Conservation (phyloP, 441 rosid species). For the Cnidoscolus chayamansa region DNA sequence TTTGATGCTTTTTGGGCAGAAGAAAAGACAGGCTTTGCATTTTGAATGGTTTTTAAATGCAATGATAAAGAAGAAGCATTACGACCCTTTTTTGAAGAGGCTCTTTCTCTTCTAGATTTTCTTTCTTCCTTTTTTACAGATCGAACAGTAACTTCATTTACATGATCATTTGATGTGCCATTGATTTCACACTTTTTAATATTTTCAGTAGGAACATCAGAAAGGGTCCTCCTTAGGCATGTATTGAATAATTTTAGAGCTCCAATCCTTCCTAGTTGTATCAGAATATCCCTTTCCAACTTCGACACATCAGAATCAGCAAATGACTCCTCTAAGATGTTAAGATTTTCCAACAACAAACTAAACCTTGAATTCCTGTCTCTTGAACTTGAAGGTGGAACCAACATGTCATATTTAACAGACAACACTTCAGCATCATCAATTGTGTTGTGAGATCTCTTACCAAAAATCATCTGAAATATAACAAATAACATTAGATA, state of each 20-base stretch:
- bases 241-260: slow-evolving; percentile 53
- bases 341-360: slow-evolving; percentile 63
- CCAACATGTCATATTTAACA: slow-evolving; percentile 10
- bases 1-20: slow-evolving; percentile 35
- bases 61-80: slow-evolving; percentile 16
- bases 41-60: slow-evolving; percentile 28
- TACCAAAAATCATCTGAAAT: slow-evolving; percentile 39
- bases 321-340: slow-evolving; percentile 56
- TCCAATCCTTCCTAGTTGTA: slow-evolving; percentile 62
- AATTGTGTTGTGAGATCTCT: slow-evolving; percentile 26
- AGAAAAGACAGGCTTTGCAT: slow-evolving; percentile 25
- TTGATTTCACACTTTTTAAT: slow-evolving; percentile 23
- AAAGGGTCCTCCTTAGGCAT: slow-evolving; percentile 40
- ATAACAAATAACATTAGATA: not conserved
- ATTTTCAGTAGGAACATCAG: slow-evolving; percentile 28
- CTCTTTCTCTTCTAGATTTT: slow-evolving; percentile 42
- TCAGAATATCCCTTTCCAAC: slow-evolving; percentile 61
- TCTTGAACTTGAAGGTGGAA: slow-evolving; percentile 22
- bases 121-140: slow-evolving; percentile 44
- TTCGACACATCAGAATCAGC: slow-evolving; percentile 40
- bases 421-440: slow-evolving; percentile 11
- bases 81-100: slow-evolving; percentile 9
- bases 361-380: slow-evolving; percentile 35
- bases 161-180: slow-evolving; percentile 19
- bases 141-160: slow-evolving; percentile 29